Evolutionary conservation across 2,329 filamentous ascomycete genomes (phyloP).

Genomic region (Fusarium bulbicola): DNA sequence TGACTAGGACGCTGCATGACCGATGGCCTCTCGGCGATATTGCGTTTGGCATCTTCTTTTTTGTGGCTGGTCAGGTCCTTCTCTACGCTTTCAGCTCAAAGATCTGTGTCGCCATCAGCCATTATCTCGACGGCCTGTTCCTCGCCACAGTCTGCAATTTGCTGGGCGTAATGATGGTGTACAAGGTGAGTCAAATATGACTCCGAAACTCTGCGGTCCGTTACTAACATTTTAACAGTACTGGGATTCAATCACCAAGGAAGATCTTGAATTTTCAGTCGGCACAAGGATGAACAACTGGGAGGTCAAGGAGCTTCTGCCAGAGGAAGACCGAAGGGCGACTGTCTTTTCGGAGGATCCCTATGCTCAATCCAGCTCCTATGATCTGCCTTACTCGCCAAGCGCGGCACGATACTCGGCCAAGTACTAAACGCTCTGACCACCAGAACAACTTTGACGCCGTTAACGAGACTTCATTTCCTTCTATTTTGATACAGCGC

Average conservation of each 20-base stretch:
- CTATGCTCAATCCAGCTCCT: slow-evolving; percentile 64
- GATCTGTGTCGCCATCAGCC: slow-evolving; percentile 85
- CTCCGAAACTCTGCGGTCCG: not conserved
- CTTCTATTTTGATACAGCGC: slow-evolving; percentile 24
- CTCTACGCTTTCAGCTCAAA: slow-evolving; percentile 88
- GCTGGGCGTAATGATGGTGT: slow-evolving; percentile 98
- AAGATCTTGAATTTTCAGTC: slow-evolving; percentile 98
- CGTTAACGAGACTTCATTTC: slow-evolving; percentile 32
- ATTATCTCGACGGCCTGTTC: slow-evolving; percentile 95
- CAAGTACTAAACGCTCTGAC: slow-evolving; percentile 52
- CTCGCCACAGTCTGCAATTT: slow-evolving; percentile 95
- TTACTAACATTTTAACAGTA: slow-evolving; percentile 62
- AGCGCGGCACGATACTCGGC: slow-evolving; percentile 54
- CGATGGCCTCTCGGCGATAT: slow-evolving; percentile 96
- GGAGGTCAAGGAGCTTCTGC: slow-evolving; percentile 93
- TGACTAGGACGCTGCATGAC: slow-evolving; percentile 89
- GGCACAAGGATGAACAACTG: slow-evolving; percentile 96
- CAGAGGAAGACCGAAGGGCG: slow-evolving; percentile 79
- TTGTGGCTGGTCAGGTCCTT: slow-evolving; percentile 90
- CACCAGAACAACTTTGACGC: slow-evolving; percentile 11
- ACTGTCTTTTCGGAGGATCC: slow-evolving; percentile 78
- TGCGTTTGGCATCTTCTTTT: slow-evolving; percentile 88
- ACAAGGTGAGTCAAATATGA: slow-evolving; percentile 72
- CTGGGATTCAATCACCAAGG: slow-evolving; percentile 98
- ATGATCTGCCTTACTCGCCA: slow-evolving; percentile 62